Base-by-base conservation (phyloP, 148 eudicot genomes). In the Linanthus parryae region DNA sequence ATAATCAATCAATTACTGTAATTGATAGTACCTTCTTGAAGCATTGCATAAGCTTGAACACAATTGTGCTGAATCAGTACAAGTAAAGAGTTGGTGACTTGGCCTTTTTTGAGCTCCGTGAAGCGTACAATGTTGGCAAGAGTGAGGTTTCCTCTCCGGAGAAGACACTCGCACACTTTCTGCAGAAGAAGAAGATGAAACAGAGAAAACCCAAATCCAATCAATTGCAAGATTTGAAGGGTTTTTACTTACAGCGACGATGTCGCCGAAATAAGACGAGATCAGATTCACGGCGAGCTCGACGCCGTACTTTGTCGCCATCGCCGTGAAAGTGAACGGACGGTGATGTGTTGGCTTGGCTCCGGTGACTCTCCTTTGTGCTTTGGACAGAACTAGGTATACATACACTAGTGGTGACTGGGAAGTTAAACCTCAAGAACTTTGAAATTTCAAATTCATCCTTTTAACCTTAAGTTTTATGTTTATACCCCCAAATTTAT, bases 151-250 rank as follows among this genome's bases (percentile, higher is more conserved):
- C 96, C 99, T 75, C 74, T 77, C 44, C 81, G 61, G 1, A 88
- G 75, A 40, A 92, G 79, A 65, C 96, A 84, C 44, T 84, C 94
- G 30, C 90, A 75, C 18, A 92, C 94, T 82, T 84, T 84, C 98
- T 92, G 90, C 7, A 33, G 7, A 68, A 19, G 10, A 7, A 22
- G 16, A 44, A 11, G 11, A 11, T 22, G 16, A 29, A 17, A 28
- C 6, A 28, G n/a, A n/a, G n/a, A n/a, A n/a, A n/a, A n/a, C n/a
- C n/a, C 43, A 39, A 39, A 39, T 13, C 1, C 14, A 39, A 1
- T 13, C 10, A 8, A 7, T 39, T 39, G 4, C 6, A 39, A 39
- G 0, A 8, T 1, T 13, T 3, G 11, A 52, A 59, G 52, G 20
- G 52, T 48, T 50, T 40, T 41, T 20, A 4, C 40, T 49, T 85